Evolutionary conservation across 768 basidiomycete genomes (phyloP).

Genomic region (Lactarius indigo): DNA sequence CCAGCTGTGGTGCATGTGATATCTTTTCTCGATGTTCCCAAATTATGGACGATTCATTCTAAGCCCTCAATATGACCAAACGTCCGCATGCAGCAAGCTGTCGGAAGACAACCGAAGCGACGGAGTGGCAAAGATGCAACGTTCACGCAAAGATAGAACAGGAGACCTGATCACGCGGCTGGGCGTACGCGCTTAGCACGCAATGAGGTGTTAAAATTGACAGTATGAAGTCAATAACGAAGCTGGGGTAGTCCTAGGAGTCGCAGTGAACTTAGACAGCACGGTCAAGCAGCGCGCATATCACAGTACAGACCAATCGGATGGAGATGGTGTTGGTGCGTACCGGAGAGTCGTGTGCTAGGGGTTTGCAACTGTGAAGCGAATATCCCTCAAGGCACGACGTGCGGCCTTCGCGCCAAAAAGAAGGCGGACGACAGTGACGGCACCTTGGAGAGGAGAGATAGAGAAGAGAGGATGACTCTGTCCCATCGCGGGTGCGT

Average conservation of each 20-base stretch:
- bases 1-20: background rate
- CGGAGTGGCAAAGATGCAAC: background rate
- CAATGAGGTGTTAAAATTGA: background rate
- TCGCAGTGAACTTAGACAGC: background rate
- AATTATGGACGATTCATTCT: too few relatives aligned
- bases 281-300: background rate
- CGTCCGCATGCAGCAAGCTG: background rate
- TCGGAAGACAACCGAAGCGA: background rate
- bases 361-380: background rate
- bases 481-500: background rate
- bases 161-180: conserved; percentile 4
- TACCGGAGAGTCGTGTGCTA: background rate
- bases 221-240: background rate
- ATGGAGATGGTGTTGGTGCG: background rate
- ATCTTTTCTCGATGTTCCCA: background rate
- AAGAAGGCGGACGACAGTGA: background rate
- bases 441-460: background rate
- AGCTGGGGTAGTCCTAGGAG: background rate
- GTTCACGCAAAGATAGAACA: background rate
- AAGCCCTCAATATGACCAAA: background rate
- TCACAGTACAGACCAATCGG: background rate
- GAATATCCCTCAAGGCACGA: background rate
- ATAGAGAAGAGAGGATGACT: background rate
- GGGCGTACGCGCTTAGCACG: background rate
- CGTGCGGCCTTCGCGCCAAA: background rate